A percentile compares a stretch with the other conserved stretches of the same genome.
Conservation (phyloP, 768 basidiomycete genomes). For the Lentinula sp. region DNA sequence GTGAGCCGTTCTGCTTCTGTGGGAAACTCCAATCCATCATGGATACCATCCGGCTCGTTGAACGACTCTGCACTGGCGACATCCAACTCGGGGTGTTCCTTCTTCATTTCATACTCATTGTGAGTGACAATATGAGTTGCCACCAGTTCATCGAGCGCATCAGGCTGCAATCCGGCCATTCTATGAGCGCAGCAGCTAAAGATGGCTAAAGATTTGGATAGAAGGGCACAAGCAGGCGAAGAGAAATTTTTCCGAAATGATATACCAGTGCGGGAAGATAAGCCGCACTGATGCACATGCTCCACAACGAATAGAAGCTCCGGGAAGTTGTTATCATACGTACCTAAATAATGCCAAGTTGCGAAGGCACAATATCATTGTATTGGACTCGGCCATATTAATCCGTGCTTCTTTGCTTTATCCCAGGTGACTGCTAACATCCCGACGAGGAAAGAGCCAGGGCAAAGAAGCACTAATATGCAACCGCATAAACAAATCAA, state of each 20-base stretch:
- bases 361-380: neutral
- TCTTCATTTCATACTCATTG: neutral
- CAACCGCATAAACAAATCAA: no score
- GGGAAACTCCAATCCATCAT: constrained; percentile 42
- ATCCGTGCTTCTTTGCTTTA: no score
- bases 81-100: neutral
- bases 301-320: neutral
- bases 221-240: neutral
- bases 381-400: neutral
- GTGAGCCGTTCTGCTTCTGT: constrained; percentile 35
- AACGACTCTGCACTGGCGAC: neutral
- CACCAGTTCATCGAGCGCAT: neutral
- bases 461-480: no score
- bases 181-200: neutral
- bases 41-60: constrained; percentile 24
- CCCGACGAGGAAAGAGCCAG: no score
- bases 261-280: neutral
- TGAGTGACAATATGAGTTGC: neutral
- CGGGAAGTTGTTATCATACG: neutral
- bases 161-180: constrained; percentile 4
- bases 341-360: neutral
- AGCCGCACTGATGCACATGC: neutral
- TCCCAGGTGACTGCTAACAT: no score
- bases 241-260: neutral
- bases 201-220: neutral